Evolutionary conservation across 1,284 basidiomycete genomes (phyloP), one percentile per base, ranked within the genome.

Genomic region (Cutaneotrichosporon curvatum): DNA sequence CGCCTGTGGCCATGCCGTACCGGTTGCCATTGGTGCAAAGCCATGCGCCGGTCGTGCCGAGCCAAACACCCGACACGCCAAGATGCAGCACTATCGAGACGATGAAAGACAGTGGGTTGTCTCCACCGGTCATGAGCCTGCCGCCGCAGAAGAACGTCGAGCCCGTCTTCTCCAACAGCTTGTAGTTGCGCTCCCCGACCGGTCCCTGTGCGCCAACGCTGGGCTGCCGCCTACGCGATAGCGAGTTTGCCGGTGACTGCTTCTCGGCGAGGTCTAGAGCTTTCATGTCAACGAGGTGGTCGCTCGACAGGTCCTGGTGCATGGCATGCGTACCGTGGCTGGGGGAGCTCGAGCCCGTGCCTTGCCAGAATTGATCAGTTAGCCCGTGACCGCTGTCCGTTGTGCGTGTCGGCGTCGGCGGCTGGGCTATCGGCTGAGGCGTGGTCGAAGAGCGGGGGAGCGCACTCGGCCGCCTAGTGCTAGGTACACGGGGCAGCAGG

Each of bases 41-140:
- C 81, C 85, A 90, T 18, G 84, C 82, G 50, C 83, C 83, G 4
- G 87, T 90, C 19, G 84, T 85, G 4, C 81, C 84, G 58, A 92
- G 79, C 85, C 85, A 95, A 8, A 83, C 70, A 0, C 83, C 86
- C 2, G 82, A 71, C 50, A 94, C 75, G 14, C 77, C 76, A 37
- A 88, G 66, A 35, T 85, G 71, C 16, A 91, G 48, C 4, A 71
- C 62, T 42, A 89, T 70, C 3, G 79, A 81, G 0, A 76, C 76
- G 7, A 87, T 61, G 58, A 92, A 86, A 4, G 87, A 85, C 74
- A 79, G 81, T 0, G 83, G 81, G 19, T 80, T 78, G 69, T 94
- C 90, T 4, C 87, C 87, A n/a, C 88, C 88, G 0, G 84, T 85
- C 56, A 94, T 71, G 12, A 87, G 49, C 45, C 74, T 76, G 0